These are phyloP conservation scores for Alternaria gaisen DNA, from an alignment of 2,329 filamentous ascomycete species.

Conservation along the genomic window DNA sequence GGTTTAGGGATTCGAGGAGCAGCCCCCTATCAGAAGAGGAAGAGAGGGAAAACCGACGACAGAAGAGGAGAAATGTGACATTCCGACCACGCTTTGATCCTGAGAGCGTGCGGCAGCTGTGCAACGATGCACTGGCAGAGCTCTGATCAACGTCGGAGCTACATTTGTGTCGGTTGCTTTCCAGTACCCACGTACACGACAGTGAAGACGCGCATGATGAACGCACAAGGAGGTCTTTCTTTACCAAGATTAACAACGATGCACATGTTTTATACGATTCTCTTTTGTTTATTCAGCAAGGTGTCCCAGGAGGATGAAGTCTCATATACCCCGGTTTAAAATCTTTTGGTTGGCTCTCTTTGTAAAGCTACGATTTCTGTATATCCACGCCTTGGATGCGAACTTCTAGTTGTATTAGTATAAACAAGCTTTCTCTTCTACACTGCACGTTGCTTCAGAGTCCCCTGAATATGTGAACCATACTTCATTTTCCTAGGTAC, in stretches of 20 bases:
- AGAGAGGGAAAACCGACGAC: constrained; percentile 22
- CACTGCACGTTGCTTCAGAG: background rate
- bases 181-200: background rate
- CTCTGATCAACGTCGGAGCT: constrained; percentile 16
- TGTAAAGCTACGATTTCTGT: background rate
- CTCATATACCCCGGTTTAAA: constrained; percentile 2
- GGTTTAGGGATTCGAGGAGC: background rate
- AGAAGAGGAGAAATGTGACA: constrained; percentile 23
- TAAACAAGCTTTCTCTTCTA: background rate
- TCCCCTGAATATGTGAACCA: background rate
- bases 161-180: background rate
- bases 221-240: background rate
- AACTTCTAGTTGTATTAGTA: background rate
- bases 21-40: constrained; percentile 19
- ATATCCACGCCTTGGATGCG: background rate
- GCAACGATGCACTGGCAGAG: constrained; percentile 42
- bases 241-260: background rate
- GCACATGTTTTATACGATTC: background rate
- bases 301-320: background rate
- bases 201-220: background rate
- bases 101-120: constrained; percentile 34
- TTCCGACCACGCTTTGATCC: constrained; percentile 46
- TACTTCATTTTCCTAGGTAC: background rate
- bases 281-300: constrained; percentile 4
- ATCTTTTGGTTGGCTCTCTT: background rate